Conservation (phyloP, 768 basidiomycete genomes). For the Tubosaeta sp. region DNA sequence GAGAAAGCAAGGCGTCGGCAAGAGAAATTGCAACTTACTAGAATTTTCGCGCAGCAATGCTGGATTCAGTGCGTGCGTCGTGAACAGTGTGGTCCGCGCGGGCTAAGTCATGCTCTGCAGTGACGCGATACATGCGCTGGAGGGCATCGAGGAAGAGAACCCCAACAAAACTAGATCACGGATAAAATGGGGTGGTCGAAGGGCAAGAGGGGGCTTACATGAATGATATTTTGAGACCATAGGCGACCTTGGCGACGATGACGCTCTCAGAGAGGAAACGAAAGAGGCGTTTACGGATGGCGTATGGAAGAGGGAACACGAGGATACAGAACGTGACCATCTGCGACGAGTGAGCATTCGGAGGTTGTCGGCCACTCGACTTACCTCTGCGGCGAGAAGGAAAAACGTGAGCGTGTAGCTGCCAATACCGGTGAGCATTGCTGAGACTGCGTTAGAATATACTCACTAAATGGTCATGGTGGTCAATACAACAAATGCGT, state of each 20-base stretch:
- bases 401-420: conserved; percentile 80
- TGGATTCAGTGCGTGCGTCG: conserved; percentile 79
- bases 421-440: neutral
- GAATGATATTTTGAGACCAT: conserved; percentile 91
- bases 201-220: conserved; percentile 51
- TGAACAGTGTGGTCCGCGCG: conserved; percentile 49
- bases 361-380: neutral
- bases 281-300: conserved; percentile 65
- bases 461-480: conserved; percentile 48
- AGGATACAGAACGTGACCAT: conserved; percentile 84
- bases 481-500: neutral
- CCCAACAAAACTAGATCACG: conserved; percentile 60
- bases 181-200: neutral
- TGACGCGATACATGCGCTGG: conserved; percentile 85
- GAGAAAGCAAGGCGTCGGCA: neutral
- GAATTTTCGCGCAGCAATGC: conserved; percentile 88
- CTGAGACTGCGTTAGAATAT: neutral
- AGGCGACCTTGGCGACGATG: conserved; percentile 79
- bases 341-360: conserved; percentile 27
- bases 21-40: conserved; percentile 50
- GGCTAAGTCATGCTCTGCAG: conserved; percentile 65
- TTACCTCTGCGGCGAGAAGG: conserved; percentile 71
- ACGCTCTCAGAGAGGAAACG: conserved; percentile 64
- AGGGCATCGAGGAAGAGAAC: conserved; percentile 89
- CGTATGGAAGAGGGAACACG: conserved; percentile 81